Conservation (phyloP, 371 early-diverging fungal genomes). For the Sporodiniella umbellata region DNA sequence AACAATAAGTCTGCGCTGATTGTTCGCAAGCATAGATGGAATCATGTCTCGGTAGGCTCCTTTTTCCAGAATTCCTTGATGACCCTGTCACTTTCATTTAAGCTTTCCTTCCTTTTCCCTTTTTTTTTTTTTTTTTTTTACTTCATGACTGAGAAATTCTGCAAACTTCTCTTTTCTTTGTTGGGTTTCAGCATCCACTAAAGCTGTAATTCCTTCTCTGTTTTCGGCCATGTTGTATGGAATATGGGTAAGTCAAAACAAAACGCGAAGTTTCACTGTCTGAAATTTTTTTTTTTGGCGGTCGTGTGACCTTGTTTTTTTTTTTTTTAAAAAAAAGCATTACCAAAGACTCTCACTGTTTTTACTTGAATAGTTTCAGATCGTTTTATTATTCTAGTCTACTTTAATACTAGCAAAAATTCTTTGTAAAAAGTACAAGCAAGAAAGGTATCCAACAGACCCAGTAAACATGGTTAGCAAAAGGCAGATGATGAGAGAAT, state of each 20-base stretch:
- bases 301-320: background rate
- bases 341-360: no score
- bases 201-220: background rate
- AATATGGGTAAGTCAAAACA: background rate
- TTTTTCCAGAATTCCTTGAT: conserved; percentile 37
- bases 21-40: conserved; percentile 58
- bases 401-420: conserved; percentile 86
- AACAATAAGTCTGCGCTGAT: conserved; percentile 75
- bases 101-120: background rate
- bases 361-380: background rate
- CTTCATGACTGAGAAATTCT: conserved; percentile 18
- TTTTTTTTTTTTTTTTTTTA: background rate
- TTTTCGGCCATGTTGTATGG: background rate
- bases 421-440: conserved; percentile 73
- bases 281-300: background rate
- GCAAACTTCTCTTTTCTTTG: conserved; percentile 4
- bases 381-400: conserved; percentile 37
- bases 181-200: background rate
- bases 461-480: conserved; percentile 55
- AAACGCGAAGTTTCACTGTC: background rate
- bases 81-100: conserved; percentile 5
- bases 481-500: conserved; percentile 73
- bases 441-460: conserved; percentile 74
- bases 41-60: conserved; percentile 68
- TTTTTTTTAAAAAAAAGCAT: background rate